Conservation (phyloP, 176 grass and related monocot genomes). For the Oryza coarctata region DNA sequence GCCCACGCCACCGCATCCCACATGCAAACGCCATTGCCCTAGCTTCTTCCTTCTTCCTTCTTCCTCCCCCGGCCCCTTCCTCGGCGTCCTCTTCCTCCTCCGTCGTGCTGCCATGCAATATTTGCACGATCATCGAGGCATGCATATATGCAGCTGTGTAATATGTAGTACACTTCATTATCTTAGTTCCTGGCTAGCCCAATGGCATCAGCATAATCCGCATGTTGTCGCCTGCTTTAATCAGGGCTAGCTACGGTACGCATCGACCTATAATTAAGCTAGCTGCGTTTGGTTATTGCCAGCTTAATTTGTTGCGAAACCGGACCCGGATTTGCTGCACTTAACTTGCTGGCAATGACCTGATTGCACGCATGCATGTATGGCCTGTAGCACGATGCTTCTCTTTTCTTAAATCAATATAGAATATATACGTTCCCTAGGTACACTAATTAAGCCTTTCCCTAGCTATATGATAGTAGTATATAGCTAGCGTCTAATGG, state of each 20-base stretch:
- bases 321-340: constrained; percentile 27
- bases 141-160: neutral
- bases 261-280: neutral
- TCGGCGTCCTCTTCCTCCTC: no score
- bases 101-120: neutral
- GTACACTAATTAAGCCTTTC: no score
- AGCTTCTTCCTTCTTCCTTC: neutral
- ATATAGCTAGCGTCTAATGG: neutral
- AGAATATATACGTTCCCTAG: neutral
- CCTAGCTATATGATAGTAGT: no score
- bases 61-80: no score
- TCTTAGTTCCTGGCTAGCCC: neutral
- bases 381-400: neutral
- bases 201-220: constrained; percentile 16
- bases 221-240: constrained; percentile 27
- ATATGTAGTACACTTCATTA: neutral
- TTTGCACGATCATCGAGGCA: neutral
- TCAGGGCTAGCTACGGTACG: neutral
- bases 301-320: neutral
- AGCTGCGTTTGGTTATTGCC: neutral
- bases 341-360: neutral
- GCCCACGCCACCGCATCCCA: constrained; percentile 26
- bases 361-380: neutral
- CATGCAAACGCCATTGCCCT: neutral
- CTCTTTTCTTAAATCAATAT: no score